Conservation (phyloP, 257 asterid genomes). For the Solanum phureja region DNA sequence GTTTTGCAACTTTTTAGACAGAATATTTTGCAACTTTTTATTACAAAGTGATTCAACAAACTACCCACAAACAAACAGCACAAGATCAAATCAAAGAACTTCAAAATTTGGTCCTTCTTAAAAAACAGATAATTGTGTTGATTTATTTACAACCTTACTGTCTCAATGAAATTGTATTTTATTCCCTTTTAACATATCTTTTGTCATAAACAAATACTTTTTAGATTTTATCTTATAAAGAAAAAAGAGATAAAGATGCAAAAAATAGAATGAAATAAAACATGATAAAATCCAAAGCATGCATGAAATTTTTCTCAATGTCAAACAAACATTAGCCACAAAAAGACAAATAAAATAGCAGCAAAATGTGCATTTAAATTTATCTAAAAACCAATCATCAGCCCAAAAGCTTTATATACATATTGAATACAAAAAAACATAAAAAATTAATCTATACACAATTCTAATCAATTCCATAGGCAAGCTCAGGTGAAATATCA, state of each 20-base stretch:
- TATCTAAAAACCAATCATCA: not conserved
- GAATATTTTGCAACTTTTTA: too few relatives aligned
- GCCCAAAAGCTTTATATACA: not conserved
- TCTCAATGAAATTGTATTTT: too few relatives aligned
- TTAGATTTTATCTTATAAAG: not conserved
- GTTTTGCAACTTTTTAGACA: too few relatives aligned
- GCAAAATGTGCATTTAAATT: not conserved
- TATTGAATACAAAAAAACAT: not conserved
- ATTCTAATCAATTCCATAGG: constrained; percentile 27
- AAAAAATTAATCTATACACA: not conserved
- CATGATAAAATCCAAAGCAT: not conserved
- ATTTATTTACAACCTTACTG: too few relatives aligned
- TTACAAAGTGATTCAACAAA: too few relatives aligned
- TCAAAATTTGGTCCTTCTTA: too few relatives aligned
- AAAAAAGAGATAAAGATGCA: not conserved
- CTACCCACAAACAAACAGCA: too few relatives aligned
- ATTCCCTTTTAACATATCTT: too few relatives aligned
- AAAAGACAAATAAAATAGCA: not conserved
- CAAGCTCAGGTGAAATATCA: not conserved
- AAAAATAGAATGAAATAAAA: not conserved
- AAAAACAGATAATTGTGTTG: too few relatives aligned
- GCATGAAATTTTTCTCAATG: not conserved
- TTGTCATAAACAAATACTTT: not conserved
- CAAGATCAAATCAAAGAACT: too few relatives aligned
- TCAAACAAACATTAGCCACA: not conserved